Evolutionary conservation across 208 protist genomes (phyloP).

Genomic region (Acanthamoeba healyi): DNA sequence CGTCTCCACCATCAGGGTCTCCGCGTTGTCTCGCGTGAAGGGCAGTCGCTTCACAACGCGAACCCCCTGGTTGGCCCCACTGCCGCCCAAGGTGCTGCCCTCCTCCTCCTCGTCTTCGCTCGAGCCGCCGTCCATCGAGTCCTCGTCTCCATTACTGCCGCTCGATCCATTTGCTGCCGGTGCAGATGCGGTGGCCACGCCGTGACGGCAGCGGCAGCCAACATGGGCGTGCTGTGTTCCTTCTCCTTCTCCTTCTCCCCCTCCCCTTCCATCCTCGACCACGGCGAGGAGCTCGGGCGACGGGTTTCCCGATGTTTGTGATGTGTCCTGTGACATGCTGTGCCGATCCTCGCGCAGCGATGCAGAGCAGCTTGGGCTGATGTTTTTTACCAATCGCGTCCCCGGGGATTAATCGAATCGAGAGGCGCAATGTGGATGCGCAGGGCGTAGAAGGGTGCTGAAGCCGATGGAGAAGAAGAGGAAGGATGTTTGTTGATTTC

Average conservation of each 20-base stretch:
- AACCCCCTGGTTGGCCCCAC: not conserved
- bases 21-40: conserved; percentile 15
- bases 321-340: conserved; percentile 6
- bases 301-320: not conserved
- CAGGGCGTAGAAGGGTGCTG: too few species aligned
- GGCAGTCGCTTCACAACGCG: conserved; percentile 13
- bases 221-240: not conserved
- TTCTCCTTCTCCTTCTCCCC: not conserved
- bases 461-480: not conserved
- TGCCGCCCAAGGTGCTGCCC: too few species aligned
- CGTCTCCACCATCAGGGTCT: conserved; percentile 45
- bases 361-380: too few species aligned
- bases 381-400: not conserved
- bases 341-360: not conserved
- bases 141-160: not conserved
- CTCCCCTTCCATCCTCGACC: not conserved
- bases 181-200: not conserved
- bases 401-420: too few species aligned
- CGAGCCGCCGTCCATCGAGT: not conserved
- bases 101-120: not conserved
- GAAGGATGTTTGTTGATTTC: not conserved
- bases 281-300: not conserved
- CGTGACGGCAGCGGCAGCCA: not conserved
- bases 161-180: not conserved
- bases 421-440: not conserved